Base-by-base conservation (phyloP, 495 filamentous ascomycete genomes). In the Echria macrotheca region DNA sequence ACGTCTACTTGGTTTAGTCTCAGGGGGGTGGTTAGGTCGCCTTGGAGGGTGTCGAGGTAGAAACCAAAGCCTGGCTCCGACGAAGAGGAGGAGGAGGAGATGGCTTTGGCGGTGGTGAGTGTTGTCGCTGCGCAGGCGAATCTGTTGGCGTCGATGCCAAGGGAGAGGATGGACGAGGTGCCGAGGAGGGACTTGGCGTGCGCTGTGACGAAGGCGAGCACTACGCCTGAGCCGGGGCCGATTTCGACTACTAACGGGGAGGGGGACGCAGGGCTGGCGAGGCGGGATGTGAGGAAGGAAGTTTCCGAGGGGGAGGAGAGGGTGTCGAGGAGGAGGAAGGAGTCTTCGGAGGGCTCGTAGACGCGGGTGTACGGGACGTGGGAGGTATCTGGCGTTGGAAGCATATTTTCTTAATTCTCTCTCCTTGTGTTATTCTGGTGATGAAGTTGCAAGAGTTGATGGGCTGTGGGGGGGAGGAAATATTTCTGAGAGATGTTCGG, bases 301-400 rank as follows among this genome's bases (percentile, higher is more conserved):
- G 78, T 85, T 67, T 95, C 87, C 10, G 76, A 61, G 8, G 69
- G 32, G 3, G 83, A 83, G n/a, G 89, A 88, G 22, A 98, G 74
- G 0, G 89, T 93, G 71, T 98, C 93, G 21, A 98, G 78, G 26
- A 98, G 75, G n/a, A 98, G 80, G 63, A 84, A 97, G 14, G 89
- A 94, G 67, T 98, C 93, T 68, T 96, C 93, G 9, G 91, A 83
- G 33, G 93, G 93, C 61, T 95, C 87, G 69, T 98, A 98, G 57
- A 96, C 80, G 22, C 80, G 81, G 61, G 85, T 73, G 66, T 88
- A 89, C 47, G 86, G 78, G 47, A 96, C 85, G 69, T 98, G 93
- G 17, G 84, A 82, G 14, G 93, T 98, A 43, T 85, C 85, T 1
- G 93, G 93, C 9, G 91, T 98, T 7, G 90, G 90, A 12, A 97